Evolutionary conservation across 768 basidiomycete species (phyloP).

Genomic region (Kwoniella mangroviensis): DNA sequence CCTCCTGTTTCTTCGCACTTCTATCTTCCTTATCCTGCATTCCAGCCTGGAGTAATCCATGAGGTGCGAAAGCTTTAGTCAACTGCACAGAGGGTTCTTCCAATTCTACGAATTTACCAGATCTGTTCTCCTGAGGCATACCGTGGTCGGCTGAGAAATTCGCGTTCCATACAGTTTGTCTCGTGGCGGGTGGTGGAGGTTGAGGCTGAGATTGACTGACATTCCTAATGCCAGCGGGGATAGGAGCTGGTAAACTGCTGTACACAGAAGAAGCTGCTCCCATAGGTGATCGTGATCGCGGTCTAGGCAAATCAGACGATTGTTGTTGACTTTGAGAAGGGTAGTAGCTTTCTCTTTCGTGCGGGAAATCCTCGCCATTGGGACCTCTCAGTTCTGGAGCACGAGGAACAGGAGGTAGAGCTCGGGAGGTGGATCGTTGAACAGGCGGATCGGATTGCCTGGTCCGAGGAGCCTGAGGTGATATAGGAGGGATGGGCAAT

Average conservation of each 20-base stretch:
- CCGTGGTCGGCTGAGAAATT: constrained; percentile 73
- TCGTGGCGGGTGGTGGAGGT: constrained; percentile 55
- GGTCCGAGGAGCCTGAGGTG: constrained; percentile 5
- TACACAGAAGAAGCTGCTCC: constrained; percentile 6
- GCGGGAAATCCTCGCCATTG: constrained; percentile 8
- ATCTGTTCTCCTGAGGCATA: constrained; percentile 60
- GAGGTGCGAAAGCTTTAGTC: constrained; percentile 93
- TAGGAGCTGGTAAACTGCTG: constrained; percentile 8
- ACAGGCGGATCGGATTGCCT: constrained; percentile 30
- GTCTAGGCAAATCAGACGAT: constrained; percentile 19
- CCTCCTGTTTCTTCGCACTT: constrained; percentile 93
- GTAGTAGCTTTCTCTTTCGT: constrained; percentile 13
- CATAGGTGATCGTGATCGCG: constrained; percentile 31
- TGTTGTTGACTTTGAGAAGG: constrained; percentile 14
- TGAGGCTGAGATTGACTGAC: constrained; percentile 7
- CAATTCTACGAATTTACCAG: constrained; percentile 69
- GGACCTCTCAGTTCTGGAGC: constrained; percentile 21
- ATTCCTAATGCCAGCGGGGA: not conserved
- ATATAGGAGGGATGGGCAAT: constrained; percentile 7
- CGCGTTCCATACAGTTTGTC: constrained; percentile 84
- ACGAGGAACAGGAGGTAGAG: constrained; percentile 44
- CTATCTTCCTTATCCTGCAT: constrained; percentile 94
- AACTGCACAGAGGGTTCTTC: constrained; percentile 75
- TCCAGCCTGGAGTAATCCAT: constrained; percentile 91
- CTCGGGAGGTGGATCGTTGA: constrained; percentile 36